Evolutionary conservation across 345 rosid genomes (phyloP).

Genomic region (Bretschneidera sinensis): DNA sequence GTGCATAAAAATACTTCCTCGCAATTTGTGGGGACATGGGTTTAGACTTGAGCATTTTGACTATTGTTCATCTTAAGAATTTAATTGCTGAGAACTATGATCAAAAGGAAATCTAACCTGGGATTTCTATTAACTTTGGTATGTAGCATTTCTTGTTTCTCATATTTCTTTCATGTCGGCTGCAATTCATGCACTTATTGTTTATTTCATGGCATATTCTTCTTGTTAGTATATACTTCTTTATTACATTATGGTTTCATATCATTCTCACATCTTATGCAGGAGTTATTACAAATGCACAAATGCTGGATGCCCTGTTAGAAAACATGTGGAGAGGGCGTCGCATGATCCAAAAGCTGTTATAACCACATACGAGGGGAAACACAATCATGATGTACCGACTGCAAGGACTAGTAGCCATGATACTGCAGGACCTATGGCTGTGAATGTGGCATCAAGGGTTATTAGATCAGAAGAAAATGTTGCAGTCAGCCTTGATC

Average conservation of each 20-base stretch:
- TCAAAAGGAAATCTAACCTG: too few species aligned
- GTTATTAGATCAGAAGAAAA: slow-evolving; percentile 44
- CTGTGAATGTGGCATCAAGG: slow-evolving; percentile 40
- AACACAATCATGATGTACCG: slow-evolving; percentile 95
- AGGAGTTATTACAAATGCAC: slow-evolving; percentile 99
- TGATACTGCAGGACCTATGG: slow-evolving; percentile 48
- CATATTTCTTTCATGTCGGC: neutral
- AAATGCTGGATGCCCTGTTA: slow-evolving; percentile 82
- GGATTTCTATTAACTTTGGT: too few species aligned
- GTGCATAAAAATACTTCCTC: too few species aligned
- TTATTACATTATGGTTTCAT: neutral
- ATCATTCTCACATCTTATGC: slow-evolving; percentile 16
- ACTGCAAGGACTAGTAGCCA: slow-evolving; percentile 61
- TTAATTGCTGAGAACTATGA: too few species aligned
- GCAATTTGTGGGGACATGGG: too few species aligned
- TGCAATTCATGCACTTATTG: too few species aligned
- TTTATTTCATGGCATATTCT: too few species aligned
- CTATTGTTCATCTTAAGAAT: too few species aligned
- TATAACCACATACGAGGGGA: slow-evolving; percentile 97
- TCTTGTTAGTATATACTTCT: neutral
- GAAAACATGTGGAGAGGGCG: slow-evolving; percentile 99
- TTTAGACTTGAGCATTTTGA: too few species aligned
- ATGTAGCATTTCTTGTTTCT: too few species aligned
- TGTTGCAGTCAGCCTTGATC: slow-evolving; percentile 85
- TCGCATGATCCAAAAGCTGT: slow-evolving; percentile 98